These are phyloP conservation scores for Leccinum laetum DNA, from an alignment of 1,284 basidiomycete genomes.

Conservation along the genomic window DNA sequence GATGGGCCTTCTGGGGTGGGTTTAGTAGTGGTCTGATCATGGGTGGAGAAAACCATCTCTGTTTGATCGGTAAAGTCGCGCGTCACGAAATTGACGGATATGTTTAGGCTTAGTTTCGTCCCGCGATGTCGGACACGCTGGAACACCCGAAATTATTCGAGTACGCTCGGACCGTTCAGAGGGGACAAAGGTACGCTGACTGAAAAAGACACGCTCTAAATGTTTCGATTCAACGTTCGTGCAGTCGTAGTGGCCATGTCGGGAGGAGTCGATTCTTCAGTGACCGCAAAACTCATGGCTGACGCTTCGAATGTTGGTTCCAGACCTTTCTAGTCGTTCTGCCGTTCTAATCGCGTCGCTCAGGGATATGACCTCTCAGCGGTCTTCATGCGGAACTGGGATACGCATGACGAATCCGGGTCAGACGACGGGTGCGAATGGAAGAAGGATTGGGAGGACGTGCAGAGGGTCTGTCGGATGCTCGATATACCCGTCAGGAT, in stretches of 20 bases:
- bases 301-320: constrained; percentile 48
- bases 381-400: constrained; percentile 98
- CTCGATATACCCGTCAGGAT: constrained; percentile 67
- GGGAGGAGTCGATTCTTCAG: constrained; percentile 95
- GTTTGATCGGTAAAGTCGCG: constrained; percentile 9
- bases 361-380: constrained; percentile 84
- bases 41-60: constrained; percentile 32
- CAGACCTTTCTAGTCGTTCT: background rate
- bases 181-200: constrained; percentile 28
- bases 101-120: constrained; percentile 20
- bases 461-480: constrained; percentile 74
- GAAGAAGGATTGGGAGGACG: constrained; percentile 95
- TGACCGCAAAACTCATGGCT: constrained; percentile 74
- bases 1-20: constrained; percentile 56
- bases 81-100: constrained; percentile 3
- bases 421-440: constrained; percentile 86
- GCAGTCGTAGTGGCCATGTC: constrained; percentile 92
- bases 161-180: constrained; percentile 17
- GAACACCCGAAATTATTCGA: constrained; percentile 14
- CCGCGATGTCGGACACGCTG: constrained; percentile 11
- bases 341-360: background rate
- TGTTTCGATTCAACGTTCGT: background rate
- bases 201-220: background rate
- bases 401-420: constrained; percentile 69
- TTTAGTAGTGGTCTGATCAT: constrained; percentile 1